phyloP scores from a whole-genome alignment of 2,329 filamentous ascomycete species.

The Hypoxylon sp. region DNA sequence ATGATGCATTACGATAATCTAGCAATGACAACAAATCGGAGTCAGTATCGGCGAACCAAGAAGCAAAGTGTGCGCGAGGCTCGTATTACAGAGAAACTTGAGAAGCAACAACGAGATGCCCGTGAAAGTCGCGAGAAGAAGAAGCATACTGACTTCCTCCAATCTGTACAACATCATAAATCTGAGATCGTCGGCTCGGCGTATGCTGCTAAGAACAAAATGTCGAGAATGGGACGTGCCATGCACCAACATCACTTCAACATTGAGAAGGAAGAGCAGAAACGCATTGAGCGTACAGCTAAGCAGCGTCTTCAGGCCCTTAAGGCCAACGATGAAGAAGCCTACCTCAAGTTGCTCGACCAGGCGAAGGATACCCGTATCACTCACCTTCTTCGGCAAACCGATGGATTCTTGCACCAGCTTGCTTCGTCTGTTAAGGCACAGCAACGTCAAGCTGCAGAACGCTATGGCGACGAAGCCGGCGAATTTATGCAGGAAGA shows the following conservation, averaged over 20 bases:
- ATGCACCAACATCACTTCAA: constrained; percentile 93
- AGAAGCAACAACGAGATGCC: constrained; percentile 98
- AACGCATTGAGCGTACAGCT: constrained; percentile 95
- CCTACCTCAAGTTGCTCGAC: constrained; percentile 96
- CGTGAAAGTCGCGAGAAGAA: constrained; percentile 97
- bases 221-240: constrained; percentile 87
- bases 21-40: constrained; percentile 95
- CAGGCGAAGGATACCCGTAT: constrained; percentile 99
- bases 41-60: constrained; percentile 93
- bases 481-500: constrained; percentile 69
- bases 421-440: constrained; percentile 94
- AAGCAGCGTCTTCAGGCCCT: constrained; percentile 99
- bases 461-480: constrained; percentile 79
- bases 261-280: constrained; percentile 99
- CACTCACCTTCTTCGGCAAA: constrained; percentile 95
- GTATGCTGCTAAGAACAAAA: constrained; percentile 77
- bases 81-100: constrained; percentile 96
- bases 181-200: constrained; percentile 81
- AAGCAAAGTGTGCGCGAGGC: constrained; percentile 97
- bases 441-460: constrained; percentile 87
- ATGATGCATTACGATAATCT: constrained; percentile 97
- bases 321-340: constrained; percentile 99
- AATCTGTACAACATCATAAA: constrained; percentile 86
- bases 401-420: constrained; percentile 96
- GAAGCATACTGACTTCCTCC: constrained; percentile 93